Evolutionary conservation across 2,329 filamentous ascomycete genomes (phyloP).

Genomic region (Coleophoma cylindrospora): DNA sequence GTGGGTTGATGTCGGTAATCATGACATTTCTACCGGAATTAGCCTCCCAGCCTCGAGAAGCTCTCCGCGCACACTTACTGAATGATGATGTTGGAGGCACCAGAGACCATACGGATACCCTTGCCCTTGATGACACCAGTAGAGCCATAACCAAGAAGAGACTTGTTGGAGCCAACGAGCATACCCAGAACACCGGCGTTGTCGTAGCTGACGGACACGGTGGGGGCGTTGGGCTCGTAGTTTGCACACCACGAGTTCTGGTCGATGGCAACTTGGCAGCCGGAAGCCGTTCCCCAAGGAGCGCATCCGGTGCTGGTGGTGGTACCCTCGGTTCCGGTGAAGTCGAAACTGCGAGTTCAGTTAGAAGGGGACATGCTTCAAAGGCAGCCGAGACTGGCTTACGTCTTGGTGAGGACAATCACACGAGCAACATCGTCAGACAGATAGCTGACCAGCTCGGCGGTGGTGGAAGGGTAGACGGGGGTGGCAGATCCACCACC

Average conservation of each 20-base stretch:
- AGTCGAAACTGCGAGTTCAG: constrained; percentile 46
- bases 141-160: constrained; percentile 19
- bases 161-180: constrained; percentile 19
- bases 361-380: constrained; percentile 48
- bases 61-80: constrained; percentile 4
- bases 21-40: constrained; percentile 35
- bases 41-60: background rate
- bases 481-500: constrained; percentile 51
- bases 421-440: constrained; percentile 45
- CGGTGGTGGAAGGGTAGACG: constrained; percentile 46
- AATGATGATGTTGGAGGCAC: constrained; percentile 12
- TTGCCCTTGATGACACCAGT: constrained; percentile 22
- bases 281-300: constrained; percentile 29
- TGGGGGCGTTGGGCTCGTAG: constrained; percentile 23
- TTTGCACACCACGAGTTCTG: constrained; percentile 33
- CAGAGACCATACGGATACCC: constrained; percentile 18
- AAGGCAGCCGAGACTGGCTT: constrained; percentile 40
- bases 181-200: constrained; percentile 11
- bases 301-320: constrained; percentile 9
- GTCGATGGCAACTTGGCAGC: constrained; percentile 49
- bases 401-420: constrained; percentile 51
- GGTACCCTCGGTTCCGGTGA: constrained; percentile 42
- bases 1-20: constrained; percentile 49
- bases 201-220: constrained; percentile 4
- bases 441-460: constrained; percentile 54